phyloP scores from a whole-genome alignment of 768 basidiomycete genomes.

The Suillus discolor region DNA sequence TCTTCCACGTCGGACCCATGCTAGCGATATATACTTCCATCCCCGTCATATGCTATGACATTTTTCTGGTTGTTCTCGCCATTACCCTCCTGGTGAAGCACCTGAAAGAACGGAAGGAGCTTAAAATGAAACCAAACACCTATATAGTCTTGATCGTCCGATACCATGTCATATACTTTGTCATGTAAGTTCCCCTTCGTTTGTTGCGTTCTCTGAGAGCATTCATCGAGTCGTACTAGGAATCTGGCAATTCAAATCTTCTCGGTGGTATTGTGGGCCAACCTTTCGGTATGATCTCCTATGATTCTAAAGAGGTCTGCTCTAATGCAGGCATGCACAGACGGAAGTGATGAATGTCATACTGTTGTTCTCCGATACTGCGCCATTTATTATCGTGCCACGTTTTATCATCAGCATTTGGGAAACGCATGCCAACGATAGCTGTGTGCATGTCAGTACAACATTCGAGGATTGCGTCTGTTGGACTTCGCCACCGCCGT shows the following conservation, averaged over 20 bases:
- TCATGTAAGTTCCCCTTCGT: not conserved
- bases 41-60: not conserved
- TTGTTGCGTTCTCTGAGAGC: not conserved
- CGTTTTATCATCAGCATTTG: not conserved
- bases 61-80: not conserved
- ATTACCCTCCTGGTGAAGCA: not conserved
- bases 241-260: not conserved
- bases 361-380: not conserved
- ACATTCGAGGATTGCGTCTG: not conserved
- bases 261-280: not conserved
- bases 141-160: not conserved
- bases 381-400: not conserved
- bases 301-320: not conserved
- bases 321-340: not conserved
- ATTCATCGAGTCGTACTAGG: not conserved
- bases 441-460: not conserved
- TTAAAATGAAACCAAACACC: not conserved
- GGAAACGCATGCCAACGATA: not conserved
- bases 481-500: not conserved
- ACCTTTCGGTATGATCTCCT: not conserved
- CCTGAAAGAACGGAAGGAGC: not conserved
- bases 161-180: slow-evolving; percentile 1
- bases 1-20: not conserved
- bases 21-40: not conserved
- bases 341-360: not conserved